A percentile compares a stretch with the other conserved stretches of the same genome.
Conservation (phyloP, 129 eudicot species). For the Flaveria robusta region DNA sequence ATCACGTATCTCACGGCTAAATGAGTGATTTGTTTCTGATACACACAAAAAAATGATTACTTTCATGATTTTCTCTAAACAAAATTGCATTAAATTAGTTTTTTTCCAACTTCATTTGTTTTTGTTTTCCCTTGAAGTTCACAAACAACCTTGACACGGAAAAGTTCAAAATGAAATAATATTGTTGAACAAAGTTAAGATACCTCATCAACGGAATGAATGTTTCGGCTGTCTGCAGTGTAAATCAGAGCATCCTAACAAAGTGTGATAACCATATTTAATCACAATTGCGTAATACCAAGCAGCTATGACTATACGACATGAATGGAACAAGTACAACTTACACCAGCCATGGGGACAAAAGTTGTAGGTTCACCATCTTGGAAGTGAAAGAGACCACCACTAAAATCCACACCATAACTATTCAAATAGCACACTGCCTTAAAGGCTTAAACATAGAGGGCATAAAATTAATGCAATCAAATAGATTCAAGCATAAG, state of each 20-base stretch:
- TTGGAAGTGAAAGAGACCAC: conserved; percentile 94
- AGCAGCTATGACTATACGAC: background rate
- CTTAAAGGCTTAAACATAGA: conserved; percentile 68
- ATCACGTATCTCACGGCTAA: background rate
- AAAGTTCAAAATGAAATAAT: background rate
- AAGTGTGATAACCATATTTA: conserved; percentile 8
- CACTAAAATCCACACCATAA: conserved; percentile 68
- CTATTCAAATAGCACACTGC: conserved; percentile 91
- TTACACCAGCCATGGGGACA: conserved; percentile 87
- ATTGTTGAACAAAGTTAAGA: conserved; percentile 11
- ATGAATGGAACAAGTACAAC: conserved; percentile 23
- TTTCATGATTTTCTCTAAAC: background rate
- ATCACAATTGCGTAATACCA: background rate
- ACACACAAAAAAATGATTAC: background rate
- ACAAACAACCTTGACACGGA: background rate
- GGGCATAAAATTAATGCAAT: background rate
- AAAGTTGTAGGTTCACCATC: conserved; percentile 74
- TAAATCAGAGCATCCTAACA: conserved; percentile 72
- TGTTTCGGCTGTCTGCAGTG: conserved; percentile 77
- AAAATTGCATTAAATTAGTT: conserved; percentile 3
- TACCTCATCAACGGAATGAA: conserved; percentile 91
- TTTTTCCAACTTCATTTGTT: background rate
- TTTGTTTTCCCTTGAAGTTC: background rate
- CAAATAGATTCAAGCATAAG: background rate
- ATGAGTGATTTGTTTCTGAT: background rate